Conservation (phyloP, 108 stramenopile genomes). For the Aurantiochytrium sp. region DNA sequence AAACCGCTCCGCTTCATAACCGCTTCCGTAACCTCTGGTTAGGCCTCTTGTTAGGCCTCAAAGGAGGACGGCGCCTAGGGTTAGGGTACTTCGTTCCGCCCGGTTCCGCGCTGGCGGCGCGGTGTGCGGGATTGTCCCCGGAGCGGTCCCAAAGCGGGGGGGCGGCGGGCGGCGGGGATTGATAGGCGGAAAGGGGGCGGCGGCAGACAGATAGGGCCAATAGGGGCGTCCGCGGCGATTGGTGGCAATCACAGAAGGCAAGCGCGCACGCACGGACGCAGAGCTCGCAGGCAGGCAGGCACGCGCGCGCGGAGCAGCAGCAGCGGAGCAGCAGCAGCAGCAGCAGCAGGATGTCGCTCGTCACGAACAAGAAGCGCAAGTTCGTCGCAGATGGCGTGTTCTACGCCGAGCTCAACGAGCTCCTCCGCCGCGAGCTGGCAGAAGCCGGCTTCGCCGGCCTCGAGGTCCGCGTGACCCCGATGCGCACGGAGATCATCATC, state of each 20-base stretch:
- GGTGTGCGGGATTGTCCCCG: too few species aligned
- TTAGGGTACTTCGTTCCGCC: background rate
- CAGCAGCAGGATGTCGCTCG: background rate
- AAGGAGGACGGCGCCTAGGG: background rate
- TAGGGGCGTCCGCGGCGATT: too few species aligned
- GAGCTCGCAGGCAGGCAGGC: too few species aligned
- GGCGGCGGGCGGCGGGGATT: background rate
- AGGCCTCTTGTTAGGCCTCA: too few species aligned
- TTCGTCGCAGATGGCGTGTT: constrained; percentile 99
- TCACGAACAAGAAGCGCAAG: constrained; percentile 94
- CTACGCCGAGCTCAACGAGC: constrained; percentile 98
- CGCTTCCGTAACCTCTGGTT: too few species aligned
- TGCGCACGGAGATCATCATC: constrained; percentile 98
- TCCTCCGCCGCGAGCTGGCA: constrained; percentile 89
- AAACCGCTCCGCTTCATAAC: background rate
- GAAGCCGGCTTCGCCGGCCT: constrained; percentile 99
- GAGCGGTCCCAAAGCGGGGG: too few species aligned
- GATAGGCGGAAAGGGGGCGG: background rate
- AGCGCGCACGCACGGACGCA: too few species aligned
- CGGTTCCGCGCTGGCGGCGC: too few species aligned
- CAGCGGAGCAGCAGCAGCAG: too few species aligned
- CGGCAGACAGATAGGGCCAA: too few species aligned
- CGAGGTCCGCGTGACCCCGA: constrained; percentile 94
- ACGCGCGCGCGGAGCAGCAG: too few species aligned
- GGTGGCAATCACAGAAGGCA: too few species aligned